Evolutionary conservation across 345 rosid species (phyloP), one percentile per base, ranked within the genome.

Genomic region (Populus nigra): DNA sequence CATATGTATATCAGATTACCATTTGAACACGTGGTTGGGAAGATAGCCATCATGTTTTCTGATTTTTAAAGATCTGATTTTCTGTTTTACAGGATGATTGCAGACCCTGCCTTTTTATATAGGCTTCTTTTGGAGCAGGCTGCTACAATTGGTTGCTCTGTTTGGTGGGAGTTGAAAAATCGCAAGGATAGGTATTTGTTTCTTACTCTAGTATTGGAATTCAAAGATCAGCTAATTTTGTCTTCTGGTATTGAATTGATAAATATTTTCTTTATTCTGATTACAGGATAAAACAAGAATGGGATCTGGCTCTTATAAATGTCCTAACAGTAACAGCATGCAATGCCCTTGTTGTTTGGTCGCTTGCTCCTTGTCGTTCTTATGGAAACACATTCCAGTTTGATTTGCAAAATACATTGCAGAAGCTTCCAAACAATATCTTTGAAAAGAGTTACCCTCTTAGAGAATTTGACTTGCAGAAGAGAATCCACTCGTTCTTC

Each of bases 371-470:
- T 71, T 92, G 93, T 78, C 98, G 96, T 74, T 96, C 99, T 53
- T 93, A 96, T 80, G 98, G 96, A 65, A 91, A 89, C 83, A 93
- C 98, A 13, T 93, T 92, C 80, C 94, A 79, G 73, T 96, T 92
- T 81, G 97, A 92, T 85, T 80, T 92, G 89, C 98, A 92, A 87
- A 96, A 96, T 85, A 92, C 97, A 49, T 79, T 92, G 75, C 98
- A 93, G 86, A 93, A 96, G 89, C 93, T 96, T 76, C 99, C 99
- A 27, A 96, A 92, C 87, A 96, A 96, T 80, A 69, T 96, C 70
- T 96, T 96, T 80, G 99, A 96, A 76, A 86, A 71, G 87, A 93
- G 98, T 79, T 96, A 96, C 77, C 97, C 98, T 9, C 89, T 91
- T 62, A 84, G 97, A 86, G 97, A 93, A 83, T 96, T 96, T 73